Conservation (phyloP, 2,329 filamentous ascomycete genomes). For the Sclerotinia trifoliorum region DNA sequence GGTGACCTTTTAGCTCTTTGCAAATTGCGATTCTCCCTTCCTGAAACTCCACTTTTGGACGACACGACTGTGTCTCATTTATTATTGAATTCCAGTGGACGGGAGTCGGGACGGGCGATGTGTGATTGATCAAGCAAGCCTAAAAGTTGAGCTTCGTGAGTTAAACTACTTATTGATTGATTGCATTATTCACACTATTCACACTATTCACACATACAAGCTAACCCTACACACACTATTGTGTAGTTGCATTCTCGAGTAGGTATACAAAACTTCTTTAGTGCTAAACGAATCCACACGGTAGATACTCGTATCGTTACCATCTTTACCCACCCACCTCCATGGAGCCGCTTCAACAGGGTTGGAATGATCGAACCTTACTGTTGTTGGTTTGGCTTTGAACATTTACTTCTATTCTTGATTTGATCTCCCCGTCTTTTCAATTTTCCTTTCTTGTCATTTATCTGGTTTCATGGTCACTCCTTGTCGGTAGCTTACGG, state of each 20-base stretch:
- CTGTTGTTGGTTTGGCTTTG: constrained; percentile 13
- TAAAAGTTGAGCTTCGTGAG: constrained; percentile 11
- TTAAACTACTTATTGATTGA: background rate
- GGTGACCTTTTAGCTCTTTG: background rate
- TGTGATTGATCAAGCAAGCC: too few relatives aligned
- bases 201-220: too few relatives aligned
- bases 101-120: background rate
- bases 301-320: background rate
- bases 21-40: background rate
- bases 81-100: constrained; percentile 24
- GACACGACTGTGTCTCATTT: constrained; percentile 2
- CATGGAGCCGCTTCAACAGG: constrained; percentile 15
- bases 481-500: constrained; percentile 34
- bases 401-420: background rate
- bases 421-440: constrained; percentile 23
- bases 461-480: constrained; percentile 31
- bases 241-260: background rate
- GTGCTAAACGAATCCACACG: background rate
- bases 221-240: background rate
- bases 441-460: constrained; percentile 30
- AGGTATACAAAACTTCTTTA: background rate
- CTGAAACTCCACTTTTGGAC: background rate
- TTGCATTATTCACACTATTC: background rate
- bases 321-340: background rate
- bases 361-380: constrained; percentile 12